A percentile compares a stretch with the other conserved stretches of the same genome.
Conservation (phyloP, 2,329 filamentous ascomycete species). For the Sarocladium brachiariae region DNA sequence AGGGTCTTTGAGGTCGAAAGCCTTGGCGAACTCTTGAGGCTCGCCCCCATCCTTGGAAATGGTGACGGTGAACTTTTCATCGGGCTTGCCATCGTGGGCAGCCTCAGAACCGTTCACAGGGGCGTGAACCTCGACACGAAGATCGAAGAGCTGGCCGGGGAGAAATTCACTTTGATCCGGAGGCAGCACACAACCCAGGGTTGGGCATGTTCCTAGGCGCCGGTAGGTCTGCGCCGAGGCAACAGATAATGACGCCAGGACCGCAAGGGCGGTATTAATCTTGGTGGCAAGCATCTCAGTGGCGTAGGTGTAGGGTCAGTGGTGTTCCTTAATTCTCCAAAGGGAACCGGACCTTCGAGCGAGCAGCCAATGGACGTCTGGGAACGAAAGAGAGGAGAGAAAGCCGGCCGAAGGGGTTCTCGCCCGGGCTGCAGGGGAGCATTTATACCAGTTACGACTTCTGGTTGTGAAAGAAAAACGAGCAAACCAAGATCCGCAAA, state of each 20-base stretch:
- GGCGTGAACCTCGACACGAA: conserved; percentile 75
- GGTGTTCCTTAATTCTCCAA: conserved; percentile 1
- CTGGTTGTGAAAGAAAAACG: background rate
- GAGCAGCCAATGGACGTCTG: conserved; percentile 8
- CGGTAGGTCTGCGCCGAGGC: conserved; percentile 52
- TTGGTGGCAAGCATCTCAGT: conserved; percentile 26
- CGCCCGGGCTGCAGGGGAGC: background rate
- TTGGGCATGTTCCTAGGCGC: conserved; percentile 51
- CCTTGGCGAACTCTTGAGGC: conserved; percentile 51
- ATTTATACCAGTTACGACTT: background rate
- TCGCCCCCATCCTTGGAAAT: conserved; percentile 56
- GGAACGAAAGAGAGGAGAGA: background rate
- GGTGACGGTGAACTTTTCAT: conserved; percentile 69
- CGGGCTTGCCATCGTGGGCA: conserved; percentile 60
- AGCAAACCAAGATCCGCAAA: background rate
- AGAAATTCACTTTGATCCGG: conserved; percentile 71
- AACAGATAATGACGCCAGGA: conserved; percentile 28
- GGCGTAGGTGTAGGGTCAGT: background rate
- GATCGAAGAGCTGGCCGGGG: conserved; percentile 76
- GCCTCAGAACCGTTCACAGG: conserved; percentile 76
- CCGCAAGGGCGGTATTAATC: conserved; percentile 25
- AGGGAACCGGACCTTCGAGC: background rate
- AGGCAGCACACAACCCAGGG: conserved; percentile 52
- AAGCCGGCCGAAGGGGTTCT: conserved; percentile 5
- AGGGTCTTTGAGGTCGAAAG: conserved; percentile 65